Conservation (phyloP, 805 yeast species). For the Brettanomyces sp. region DNA sequence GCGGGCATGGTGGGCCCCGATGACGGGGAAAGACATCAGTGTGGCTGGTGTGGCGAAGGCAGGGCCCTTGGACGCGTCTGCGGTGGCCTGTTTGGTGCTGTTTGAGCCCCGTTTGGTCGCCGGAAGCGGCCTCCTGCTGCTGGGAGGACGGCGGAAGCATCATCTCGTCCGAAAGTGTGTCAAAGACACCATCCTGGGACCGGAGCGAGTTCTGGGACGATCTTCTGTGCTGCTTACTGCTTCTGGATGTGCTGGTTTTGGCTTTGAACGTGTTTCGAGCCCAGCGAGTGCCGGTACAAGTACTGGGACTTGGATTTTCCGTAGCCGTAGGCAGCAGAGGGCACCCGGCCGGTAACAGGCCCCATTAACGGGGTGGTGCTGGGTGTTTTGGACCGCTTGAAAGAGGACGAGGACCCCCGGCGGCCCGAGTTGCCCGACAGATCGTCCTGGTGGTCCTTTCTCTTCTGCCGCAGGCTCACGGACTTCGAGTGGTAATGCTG, state of each 20-base stretch:
- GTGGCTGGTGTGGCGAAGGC: constrained; percentile 23
- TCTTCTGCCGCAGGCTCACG: constrained; percentile 18
- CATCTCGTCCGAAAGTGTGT: neutral
- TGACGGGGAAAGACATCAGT: constrained; percentile 20
- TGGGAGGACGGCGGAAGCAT: neutral
- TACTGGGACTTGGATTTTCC: neutral
- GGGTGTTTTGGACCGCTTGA: constrained; percentile 30
- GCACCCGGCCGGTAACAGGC: constrained; percentile 13
- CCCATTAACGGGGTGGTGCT: constrained; percentile 30
- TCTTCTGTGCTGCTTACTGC: constrained; percentile 1
- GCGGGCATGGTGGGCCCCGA: constrained; percentile 2
- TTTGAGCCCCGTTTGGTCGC: no score
- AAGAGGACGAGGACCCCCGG: constrained; percentile 4
- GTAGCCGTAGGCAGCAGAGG: constrained; percentile 7
- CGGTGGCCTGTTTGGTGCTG: neutral
- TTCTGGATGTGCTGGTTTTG: constrained; percentile 9
- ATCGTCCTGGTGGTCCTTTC: constrained; percentile 16
- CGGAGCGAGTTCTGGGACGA: constrained; percentile 2
- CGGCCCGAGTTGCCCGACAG: constrained; percentile 12
- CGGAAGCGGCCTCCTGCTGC: neutral
- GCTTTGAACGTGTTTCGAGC: constrained; percentile 1
- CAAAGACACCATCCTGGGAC: constrained; percentile 1
- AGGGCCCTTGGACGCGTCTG: constrained; percentile 5
- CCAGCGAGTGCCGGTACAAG: constrained; percentile 1
- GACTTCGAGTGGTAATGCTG: constrained; percentile 15